Base-by-base conservation (phyloP, 495 filamentous ascomycete genomes). In the Talaromyces borbonicus region DNA sequence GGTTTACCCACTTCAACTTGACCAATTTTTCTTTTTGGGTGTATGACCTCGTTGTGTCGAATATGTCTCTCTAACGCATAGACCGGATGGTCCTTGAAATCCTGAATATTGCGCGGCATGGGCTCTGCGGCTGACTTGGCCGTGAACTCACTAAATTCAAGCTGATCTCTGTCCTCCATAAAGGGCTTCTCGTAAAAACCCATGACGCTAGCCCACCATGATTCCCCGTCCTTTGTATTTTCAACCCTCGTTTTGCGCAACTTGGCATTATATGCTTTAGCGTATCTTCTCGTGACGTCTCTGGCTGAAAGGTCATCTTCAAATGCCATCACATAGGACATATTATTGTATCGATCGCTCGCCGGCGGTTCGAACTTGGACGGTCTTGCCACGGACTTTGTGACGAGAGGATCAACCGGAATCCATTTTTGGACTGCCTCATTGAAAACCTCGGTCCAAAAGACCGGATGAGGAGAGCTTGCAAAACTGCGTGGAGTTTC, bases 361-460 rank as follows among this genome's bases (percentile, higher is more conserved):
- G 79, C 68, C 0, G 93, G 86, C 0, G 92, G 92, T 54, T 96
- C 90, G 26, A 96, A 71, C 52, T 76, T 80, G 3, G 72, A 72
- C 1, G 87, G 78, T 52, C 84, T 89, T 53, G 75, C 81, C 22
- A 89, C 73, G 0, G 86, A 81, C 30, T 70, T 66, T 2, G 87
- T 95, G 24, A 89, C 85, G 3, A 96, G 56, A 0, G 90, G 84
- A 55, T 98, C 93, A 19, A 92, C 75, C 1, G 87, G 75, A 40
- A 94, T 74, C 90, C 90, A 97, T 71, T 88, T 94, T 57, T 95
- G 84, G 24, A 83, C 69, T 11, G 81, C 84, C 46, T 78, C 68
- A 54, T 95, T 85, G 54, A 93, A 87, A 2, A 85, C 82, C 63
- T 98, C 92, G 1, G 95, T 81, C 92, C 92, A 98, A 58, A 85